phyloP scores from a whole-genome alignment of 2,329 filamentous ascomycete species.

The Chaetothyriales sp. region DNA sequence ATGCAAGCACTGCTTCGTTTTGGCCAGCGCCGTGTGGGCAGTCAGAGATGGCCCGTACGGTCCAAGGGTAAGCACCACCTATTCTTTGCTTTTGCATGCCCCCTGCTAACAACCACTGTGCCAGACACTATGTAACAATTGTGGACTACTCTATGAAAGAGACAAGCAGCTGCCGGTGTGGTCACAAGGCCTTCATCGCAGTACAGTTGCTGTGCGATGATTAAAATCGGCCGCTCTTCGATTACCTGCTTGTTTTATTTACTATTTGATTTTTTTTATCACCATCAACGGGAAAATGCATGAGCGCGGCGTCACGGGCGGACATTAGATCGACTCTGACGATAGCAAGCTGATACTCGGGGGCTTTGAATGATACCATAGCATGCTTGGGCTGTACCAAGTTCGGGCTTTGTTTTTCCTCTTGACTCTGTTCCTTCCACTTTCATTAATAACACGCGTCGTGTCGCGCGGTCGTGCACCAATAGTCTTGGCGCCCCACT shows the following conservation, averaged over 20 bases:
- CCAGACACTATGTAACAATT: conserved; percentile 82
- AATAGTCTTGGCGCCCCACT: background rate
- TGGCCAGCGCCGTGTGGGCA: conserved; percentile 85
- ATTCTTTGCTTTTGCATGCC: conserved; percentile 9
- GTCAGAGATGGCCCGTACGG: conserved; percentile 82
- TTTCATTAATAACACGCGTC: background rate
- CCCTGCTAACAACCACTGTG: conserved; percentile 7
- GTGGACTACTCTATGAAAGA: conserved; percentile 74
- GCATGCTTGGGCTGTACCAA: background rate
- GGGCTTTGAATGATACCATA: background rate
- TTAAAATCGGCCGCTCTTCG: conserved; percentile 4
- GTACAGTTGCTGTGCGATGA: conserved; percentile 26
- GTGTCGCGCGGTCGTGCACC: background rate
- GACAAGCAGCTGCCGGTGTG: conserved; percentile 69
- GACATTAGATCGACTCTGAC: background rate
- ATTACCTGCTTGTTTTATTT: background rate
- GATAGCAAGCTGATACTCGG: background rate
- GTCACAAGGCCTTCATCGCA: conserved; percentile 53
- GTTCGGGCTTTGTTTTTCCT: background rate
- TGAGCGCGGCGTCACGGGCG: background rate
- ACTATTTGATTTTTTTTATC: background rate
- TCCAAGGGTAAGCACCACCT: conserved; percentile 48
- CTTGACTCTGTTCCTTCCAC: background rate
- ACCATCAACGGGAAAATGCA: background rate
- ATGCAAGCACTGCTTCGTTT: conserved; percentile 73